A percentile compares a stretch with the other conserved stretches of the same genome.
Evolutionary conservation across 371 early-diverging fungal genomes (phyloP).

Genomic region (Nematocida sp.): DNA sequence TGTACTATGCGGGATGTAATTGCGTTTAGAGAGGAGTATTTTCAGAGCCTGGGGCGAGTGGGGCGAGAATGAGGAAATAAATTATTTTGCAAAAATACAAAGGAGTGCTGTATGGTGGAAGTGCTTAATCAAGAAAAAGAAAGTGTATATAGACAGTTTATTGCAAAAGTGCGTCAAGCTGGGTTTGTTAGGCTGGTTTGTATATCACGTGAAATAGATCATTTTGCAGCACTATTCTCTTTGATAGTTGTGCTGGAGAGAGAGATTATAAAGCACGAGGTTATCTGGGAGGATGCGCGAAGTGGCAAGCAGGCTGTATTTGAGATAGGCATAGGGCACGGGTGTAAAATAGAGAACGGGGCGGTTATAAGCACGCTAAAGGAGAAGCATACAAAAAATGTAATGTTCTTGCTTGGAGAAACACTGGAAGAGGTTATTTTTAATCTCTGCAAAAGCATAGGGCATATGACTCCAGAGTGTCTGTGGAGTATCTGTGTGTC

Average conservation of each 20-base stretch:
- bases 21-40: conserved; percentile 9
- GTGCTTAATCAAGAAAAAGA: conserved; percentile 1
- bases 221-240: conserved; percentile 37
- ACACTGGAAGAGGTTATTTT: conserved; percentile 17
- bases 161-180: conserved; percentile 3
- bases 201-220: conserved; percentile 44
- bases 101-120: conserved; percentile 14
- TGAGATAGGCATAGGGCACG: conserved; percentile 43
- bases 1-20: conserved; percentile 16
- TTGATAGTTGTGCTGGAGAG: conserved; percentile 37
- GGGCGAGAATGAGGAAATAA: conserved; percentile 14
- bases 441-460: conserved; percentile 39
- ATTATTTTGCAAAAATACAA: conserved; percentile 52
- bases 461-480: conserved; percentile 16
- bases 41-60: background rate
- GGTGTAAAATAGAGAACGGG: background rate
- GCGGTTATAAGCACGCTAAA: conserved; percentile 4
- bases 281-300: conserved; percentile 17
- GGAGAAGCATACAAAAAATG: background rate
- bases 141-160: conserved; percentile 24
- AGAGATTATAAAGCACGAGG: conserved; percentile 54
- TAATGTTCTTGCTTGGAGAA: conserved; percentile 18
- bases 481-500: conserved; percentile 53
- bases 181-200: conserved; percentile 49
- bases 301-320: conserved; percentile 19